Conservation (phyloP, 2,329 filamentous ascomycete species). For the Aspergillus fructus region DNA sequence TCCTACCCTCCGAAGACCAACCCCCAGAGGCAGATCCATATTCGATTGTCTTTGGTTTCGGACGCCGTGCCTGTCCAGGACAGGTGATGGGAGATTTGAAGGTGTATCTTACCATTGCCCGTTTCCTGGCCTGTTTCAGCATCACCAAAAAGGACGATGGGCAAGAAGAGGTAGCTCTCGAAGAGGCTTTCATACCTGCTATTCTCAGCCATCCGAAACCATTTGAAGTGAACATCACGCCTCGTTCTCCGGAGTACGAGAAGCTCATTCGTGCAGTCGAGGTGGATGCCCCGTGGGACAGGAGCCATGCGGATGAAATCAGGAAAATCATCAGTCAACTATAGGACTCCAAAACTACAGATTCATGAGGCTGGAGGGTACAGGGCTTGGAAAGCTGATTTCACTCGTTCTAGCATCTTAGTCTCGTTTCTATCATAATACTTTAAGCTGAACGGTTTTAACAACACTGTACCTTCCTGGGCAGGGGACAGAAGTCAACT, state of each 20-base stretch:
- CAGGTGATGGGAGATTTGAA: not conserved
- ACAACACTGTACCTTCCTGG: too few species aligned
- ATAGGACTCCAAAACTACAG: too few species aligned
- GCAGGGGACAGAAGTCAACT: too few species aligned
- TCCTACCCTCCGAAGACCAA: not conserved
- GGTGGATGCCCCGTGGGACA: not conserved
- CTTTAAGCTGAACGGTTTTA: too few species aligned
- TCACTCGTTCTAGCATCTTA: too few species aligned
- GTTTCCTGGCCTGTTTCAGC: not conserved
- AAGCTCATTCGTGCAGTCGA: not conserved
- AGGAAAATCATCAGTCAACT: too few species aligned
- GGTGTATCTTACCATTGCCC: conserved; percentile 4
- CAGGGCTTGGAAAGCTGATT: too few species aligned
- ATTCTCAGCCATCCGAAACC: conserved; percentile 9
- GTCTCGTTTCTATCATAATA: too few species aligned
- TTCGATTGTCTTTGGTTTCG: conserved; percentile 8
- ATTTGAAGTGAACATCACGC: not conserved
- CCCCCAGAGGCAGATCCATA: conserved; percentile 4
- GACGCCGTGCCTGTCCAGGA: conserved; percentile 9
- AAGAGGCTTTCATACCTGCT: not conserved
- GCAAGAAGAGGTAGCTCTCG: too few species aligned
- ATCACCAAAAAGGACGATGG: not conserved
- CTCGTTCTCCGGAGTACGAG: conserved; percentile 1
- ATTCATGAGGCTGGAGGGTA: too few species aligned
- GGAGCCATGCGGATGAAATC: not conserved